These are phyloP conservation scores for Fusarium virguliforme DNA, from an alignment of 2,329 filamentous ascomycete species.

Conservation along the genomic window DNA sequence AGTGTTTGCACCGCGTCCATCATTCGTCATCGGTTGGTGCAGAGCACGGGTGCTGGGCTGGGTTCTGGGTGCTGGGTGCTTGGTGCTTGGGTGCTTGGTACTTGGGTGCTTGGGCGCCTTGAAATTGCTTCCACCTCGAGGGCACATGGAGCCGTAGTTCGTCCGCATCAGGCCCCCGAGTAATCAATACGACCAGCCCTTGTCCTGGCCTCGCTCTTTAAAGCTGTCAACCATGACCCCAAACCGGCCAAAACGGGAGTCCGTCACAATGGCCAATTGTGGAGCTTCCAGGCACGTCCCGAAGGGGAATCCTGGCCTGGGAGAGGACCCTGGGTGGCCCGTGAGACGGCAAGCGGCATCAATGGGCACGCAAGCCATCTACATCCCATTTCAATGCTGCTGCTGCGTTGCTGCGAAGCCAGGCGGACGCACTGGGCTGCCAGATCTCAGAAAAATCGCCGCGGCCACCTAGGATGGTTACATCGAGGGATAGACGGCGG, in stretches of 20 bases:
- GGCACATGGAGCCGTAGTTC: constrained; percentile 41
- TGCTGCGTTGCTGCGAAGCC: constrained; percentile 44
- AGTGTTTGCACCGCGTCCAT: constrained; percentile 42
- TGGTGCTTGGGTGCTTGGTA: constrained; percentile 24
- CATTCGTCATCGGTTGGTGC: constrained; percentile 40
- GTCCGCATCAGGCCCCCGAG: constrained; percentile 30
- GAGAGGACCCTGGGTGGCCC: constrained; percentile 25
- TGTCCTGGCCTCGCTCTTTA: constrained; percentile 28
- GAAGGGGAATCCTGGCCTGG: constrained; percentile 32
- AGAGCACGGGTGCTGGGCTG: constrained; percentile 32
- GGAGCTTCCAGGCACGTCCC: constrained; percentile 22
- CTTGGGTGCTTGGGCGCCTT: constrained; percentile 29
- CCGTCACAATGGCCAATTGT: constrained; percentile 26
- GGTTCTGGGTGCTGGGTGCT: not conserved
- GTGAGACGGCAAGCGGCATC: constrained; percentile 30
- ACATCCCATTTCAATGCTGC: constrained; percentile 37
- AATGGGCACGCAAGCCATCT: constrained; percentile 43
- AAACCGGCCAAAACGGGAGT: constrained; percentile 24
- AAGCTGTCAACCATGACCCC: constrained; percentile 19
- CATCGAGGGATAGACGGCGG: constrained; percentile 46
- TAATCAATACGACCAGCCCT: constrained; percentile 35
- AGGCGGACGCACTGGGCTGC: constrained; percentile 47
- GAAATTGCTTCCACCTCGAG: constrained; percentile 41
- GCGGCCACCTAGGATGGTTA: constrained; percentile 49
- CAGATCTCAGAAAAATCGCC: constrained; percentile 52